These are phyloP conservation scores for Podospora australis DNA, from an alignment of 495 filamentous ascomycete species.

Conservation along the genomic window DNA sequence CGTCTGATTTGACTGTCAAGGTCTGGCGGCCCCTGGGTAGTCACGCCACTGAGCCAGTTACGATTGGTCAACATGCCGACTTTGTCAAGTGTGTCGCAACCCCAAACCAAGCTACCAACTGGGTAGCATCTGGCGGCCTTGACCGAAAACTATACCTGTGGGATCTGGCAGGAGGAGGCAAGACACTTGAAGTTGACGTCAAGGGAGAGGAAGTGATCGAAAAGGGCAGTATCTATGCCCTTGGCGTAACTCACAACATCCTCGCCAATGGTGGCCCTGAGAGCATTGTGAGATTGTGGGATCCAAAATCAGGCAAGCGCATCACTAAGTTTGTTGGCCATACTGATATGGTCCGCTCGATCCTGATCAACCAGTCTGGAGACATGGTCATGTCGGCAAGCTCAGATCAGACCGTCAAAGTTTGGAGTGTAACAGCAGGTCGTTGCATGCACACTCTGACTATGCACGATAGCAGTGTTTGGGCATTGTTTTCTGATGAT, in stretches of 20 bases:
- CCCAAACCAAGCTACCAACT: conserved; percentile 60
- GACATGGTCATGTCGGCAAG: conserved; percentile 92
- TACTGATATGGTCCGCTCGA: conserved; percentile 88
- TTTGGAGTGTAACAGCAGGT: conserved; percentile 92
- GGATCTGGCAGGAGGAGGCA: conserved; percentile 83
- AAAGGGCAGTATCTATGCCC: conserved; percentile 92
- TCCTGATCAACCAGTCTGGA: conserved; percentile 79
- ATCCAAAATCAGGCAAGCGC: conserved; percentile 78
- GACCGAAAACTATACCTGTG: conserved; percentile 88
- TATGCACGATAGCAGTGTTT: conserved; percentile 98
- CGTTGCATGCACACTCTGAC: conserved; percentile 95
- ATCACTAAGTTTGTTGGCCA: conserved; percentile 98
- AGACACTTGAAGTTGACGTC: conserved; percentile 77
- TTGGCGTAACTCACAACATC: conserved; percentile 64
- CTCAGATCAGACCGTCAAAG: conserved; percentile 93
- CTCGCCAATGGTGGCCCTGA: conserved; percentile 92
- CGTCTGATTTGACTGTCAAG: conserved; percentile 91
- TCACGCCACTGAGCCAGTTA: conserved; percentile 59
- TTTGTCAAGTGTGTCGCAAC: conserved; percentile 93
- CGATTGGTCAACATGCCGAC: conserved; percentile 88
- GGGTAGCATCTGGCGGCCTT: conserved; percentile 95
- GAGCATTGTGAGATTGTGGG: conserved; percentile 89
- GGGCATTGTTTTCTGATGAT: conserved; percentile 88
- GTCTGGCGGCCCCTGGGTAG: conserved; percentile 85
- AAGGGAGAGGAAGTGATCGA: conserved; percentile 70